Conservation (phyloP, 1,284 basidiomycete species). For the Peniophora sp. region DNA sequence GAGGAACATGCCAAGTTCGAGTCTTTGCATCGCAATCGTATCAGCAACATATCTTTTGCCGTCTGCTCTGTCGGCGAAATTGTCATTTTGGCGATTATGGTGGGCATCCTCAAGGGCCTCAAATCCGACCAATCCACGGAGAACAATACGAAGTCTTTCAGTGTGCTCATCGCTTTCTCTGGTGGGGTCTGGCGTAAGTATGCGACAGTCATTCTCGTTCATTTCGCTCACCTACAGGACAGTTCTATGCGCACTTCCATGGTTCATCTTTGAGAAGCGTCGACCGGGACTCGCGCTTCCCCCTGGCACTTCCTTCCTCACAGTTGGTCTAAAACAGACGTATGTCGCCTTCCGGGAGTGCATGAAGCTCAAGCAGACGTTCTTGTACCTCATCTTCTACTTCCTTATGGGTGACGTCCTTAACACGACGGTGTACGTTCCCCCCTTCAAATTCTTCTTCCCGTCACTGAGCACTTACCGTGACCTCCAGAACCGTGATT, state of each 20-base stretch:
- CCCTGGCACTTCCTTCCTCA: conserved; percentile 51
- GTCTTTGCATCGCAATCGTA: conserved; percentile 67
- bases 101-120: conserved; percentile 69
- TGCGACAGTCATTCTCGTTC: conserved; percentile 6
- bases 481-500: conserved; percentile 65
- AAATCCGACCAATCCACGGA: conserved; percentile 56
- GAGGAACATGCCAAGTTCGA: conserved; percentile 55
- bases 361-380: conserved; percentile 66
- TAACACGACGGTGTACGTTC: conserved; percentile 63
- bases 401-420: conserved; percentile 74
- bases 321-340: conserved; percentile 65
- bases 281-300: conserved; percentile 63
- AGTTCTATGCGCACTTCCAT: conserved; percentile 70
- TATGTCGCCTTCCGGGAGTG: conserved; percentile 63
- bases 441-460: not conserved
- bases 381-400: conserved; percentile 68
- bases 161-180: conserved; percentile 67
- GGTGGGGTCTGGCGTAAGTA: conserved; percentile 67
- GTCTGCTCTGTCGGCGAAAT: conserved; percentile 68
- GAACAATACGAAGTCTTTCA: conserved; percentile 75
- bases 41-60: conserved; percentile 75
- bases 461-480: not conserved
- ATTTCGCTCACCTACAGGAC: conserved; percentile 2
- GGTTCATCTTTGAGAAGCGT: conserved; percentile 68
- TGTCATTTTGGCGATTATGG: conserved; percentile 65